A percentile compares a stretch with the other conserved stretches of the same genome.
These are phyloP conservation scores for Gastrolobium bilobum DNA, from an alignment of 306 rosid species.

Conservation along the genomic window DNA sequence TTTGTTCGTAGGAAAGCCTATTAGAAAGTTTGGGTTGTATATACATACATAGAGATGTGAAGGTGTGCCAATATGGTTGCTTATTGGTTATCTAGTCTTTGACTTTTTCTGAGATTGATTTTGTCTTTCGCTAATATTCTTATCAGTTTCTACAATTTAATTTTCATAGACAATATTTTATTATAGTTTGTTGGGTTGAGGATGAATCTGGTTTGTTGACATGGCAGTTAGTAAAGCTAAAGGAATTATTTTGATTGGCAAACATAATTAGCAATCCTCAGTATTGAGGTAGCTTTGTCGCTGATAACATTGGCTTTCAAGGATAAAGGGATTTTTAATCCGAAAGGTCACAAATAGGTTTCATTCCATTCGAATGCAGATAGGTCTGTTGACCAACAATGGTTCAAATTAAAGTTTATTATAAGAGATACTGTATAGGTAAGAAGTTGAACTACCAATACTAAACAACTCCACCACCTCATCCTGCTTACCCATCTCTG, in stretches of 20 bases:
- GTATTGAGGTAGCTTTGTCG: background rate
- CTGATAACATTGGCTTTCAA: background rate
- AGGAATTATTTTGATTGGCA: background rate
- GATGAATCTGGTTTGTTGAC: background rate
- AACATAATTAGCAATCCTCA: background rate
- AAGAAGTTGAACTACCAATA: constrained; percentile 30
- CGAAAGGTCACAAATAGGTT: background rate
- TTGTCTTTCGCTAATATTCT: background rate
- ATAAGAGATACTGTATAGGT: background rate
- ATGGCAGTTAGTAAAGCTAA: background rate
- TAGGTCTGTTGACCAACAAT: constrained; percentile 22
- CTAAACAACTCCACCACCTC: constrained; percentile 9
- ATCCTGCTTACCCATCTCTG: background rate
- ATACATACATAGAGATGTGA: too few species aligned
- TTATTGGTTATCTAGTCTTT: too few species aligned
- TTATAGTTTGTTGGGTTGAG: background rate
- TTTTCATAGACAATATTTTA: constrained; percentile 2
- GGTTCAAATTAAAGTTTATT: background rate
- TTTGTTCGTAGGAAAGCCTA: too few species aligned
- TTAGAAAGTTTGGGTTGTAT: too few species aligned
- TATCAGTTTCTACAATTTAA: background rate
- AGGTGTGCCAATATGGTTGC: too few species aligned
- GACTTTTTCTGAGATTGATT: too few species aligned
- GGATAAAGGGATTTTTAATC: background rate
- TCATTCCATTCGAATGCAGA: background rate